Evolutionary conservation across 2,329 filamentous ascomycete species (phyloP), one percentile per base, ranked within the genome.

Genomic region (Lizonia empirigonia): DNA sequence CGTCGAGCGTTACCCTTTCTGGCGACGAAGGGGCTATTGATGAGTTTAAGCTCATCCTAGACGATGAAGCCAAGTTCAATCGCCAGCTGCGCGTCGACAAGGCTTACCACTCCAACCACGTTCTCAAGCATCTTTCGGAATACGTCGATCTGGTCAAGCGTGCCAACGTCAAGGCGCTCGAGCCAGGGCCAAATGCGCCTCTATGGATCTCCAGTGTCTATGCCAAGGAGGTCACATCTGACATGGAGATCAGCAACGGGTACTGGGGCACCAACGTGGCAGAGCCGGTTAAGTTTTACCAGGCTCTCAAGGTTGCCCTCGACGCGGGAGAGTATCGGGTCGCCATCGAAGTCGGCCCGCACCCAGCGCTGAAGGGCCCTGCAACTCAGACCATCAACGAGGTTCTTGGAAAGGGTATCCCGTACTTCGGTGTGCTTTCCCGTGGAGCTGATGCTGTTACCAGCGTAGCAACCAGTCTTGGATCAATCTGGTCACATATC

Each of bases 321-420:
- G 24, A 8, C 10, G 7, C 10, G 24, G 7, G 9, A 4, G 13
- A 12, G 37, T 60, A 71, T 7, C 34, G 29, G 19, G 71, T 76
- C 38, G 64, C 73, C 10, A 70, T 80, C 4, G 78, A 80, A 48
- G 60, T 79, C 8, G 78, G 78, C 0, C 75, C 77, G 2, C 77
- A 79, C 52, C 72, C 77, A 0, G 71, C 75, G 2, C 65, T 81
- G 7, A 76, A 74, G 50, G 71, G 72, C 0, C 77, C 78, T 0
- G 69, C 67, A 0, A 59, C 44, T 0, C 67, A 77, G 44, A 75
- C 59, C 0, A 65, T 76, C 27, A 12, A 27, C 4, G 7, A 10
- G 4, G 13, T 4, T 8, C 7, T 27, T 10, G 24, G 24, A 9
- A 8, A 2, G 4, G 13, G 2, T 3, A 27, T 27, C 13, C 24